These are phyloP conservation scores for Leccinum angustisporum DNA, from an alignment of 1,284 basidiomycete genomes.

Conservation along the genomic window DNA sequence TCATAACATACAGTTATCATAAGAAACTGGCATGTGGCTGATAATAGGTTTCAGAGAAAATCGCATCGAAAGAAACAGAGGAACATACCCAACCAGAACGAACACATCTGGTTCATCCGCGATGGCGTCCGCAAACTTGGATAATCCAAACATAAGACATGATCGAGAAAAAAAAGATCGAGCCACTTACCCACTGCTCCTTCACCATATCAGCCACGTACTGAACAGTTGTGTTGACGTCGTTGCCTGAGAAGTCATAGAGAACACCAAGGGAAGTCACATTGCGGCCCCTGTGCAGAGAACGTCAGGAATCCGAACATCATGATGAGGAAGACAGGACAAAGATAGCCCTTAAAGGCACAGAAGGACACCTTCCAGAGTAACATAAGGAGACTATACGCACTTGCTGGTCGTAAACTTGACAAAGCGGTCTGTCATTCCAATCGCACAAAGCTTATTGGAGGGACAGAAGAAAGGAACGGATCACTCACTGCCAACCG, in stretches of 20 bases:
- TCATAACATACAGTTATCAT: constrained; percentile 54
- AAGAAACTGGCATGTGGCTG: constrained; percentile 70
- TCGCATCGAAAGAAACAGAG: neutral
- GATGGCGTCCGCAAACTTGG: constrained; percentile 75
- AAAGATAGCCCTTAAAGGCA: neutral
- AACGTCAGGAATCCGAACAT: neutral
- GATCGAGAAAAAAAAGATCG: neutral
- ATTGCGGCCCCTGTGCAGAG: constrained; percentile 51
- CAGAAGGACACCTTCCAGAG: neutral
- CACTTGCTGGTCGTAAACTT: constrained; percentile 80
- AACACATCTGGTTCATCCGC: constrained; percentile 81
- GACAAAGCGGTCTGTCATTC: constrained; percentile 52
- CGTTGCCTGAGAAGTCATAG: constrained; percentile 69
- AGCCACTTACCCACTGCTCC: constrained; percentile 59
- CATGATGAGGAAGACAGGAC: neutral
- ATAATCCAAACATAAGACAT: neutral
- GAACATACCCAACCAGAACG: constrained; percentile 61
- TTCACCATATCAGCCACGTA: constrained; percentile 71
- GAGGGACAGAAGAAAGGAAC: neutral
- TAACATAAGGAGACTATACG: constrained; percentile 19
- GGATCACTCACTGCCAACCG: constrained; percentile 56
- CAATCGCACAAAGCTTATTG: neutral
- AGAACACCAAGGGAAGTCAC: constrained; percentile 84
- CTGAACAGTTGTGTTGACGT: constrained; percentile 72
- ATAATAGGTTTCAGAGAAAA: constrained; percentile 2